Base-by-base conservation (phyloP, 352 stramenopile genomes). In the Phytophthora tubulina region DNA sequence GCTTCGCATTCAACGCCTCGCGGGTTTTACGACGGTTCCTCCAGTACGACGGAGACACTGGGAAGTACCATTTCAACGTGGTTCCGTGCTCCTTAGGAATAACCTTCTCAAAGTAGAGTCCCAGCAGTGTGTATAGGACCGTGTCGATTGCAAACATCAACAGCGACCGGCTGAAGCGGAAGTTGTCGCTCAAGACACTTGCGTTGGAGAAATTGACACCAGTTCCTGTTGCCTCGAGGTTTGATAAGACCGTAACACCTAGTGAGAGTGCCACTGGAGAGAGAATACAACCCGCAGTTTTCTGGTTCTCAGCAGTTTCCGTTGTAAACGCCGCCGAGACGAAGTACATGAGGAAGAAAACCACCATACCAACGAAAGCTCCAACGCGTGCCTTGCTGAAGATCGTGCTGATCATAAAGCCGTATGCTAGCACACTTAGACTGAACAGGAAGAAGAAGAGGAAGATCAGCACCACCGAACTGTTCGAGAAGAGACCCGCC, bases 41-140 rank as follows among this genome's bases (percentile, higher is more conserved):
- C 95, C 93, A 98, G 70, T 95, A 98, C n/a, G 76, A 86, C 4
- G 79, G 83, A 8, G 85, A 89, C 6, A 98, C 33, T 0, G 88
- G 84, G 73, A 99, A 99, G 67, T 98, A 98, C 88, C 93, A 98
- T 21, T 97, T 96, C 33, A 90, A 67, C 0, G 78, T 81, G 32
- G 88, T 90, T 6, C 96, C 96, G 62, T 96, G 98, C 38, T 98
- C 86, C 41, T 91, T 95, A 5, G 96, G 96, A 3, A 98, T 63
- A 2, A 98, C 93, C 60, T 96, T 85, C 54, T 98, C 95, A 17
- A 99, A 84, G 75, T 99, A 99, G 17, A 90, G 76, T 2, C 88
- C 96, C 3, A 99, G 60, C 0, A 98, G 35, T n/a, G 81, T 93
- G 67, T 98, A 98, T 30, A 98, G 38, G 17, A 97, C 44, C 11